Base-by-base conservation (phyloP, 179 eudicot species). In the Heliamphora ciliata region DNA sequence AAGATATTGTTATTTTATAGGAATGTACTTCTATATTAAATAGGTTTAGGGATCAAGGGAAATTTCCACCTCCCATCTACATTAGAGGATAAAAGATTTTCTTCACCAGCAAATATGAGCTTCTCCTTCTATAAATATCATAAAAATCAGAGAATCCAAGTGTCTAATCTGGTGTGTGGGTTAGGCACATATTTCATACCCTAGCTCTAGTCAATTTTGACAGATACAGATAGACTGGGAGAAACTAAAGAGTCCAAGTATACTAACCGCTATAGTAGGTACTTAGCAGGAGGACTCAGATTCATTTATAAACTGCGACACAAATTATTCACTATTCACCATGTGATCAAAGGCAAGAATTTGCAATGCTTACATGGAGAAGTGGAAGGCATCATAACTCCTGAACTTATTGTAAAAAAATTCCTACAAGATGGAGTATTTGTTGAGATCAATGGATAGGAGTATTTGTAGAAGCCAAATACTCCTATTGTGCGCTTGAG, bases 331-430 rank as follows among this genome's bases (percentile, higher is more conserved):
- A 15, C 21, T 10, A 66, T 21, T 21, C 70, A 21, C 70, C 18
- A 61, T 61, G 18, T 15, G 21, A 61, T 61, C 66, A 61, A 61
- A 61, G 66, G 21, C 21, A 0, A 7, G 21, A 17, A 21, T 17
- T 2, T 60, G 65, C 15, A 17, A 14, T 60, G 15, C 65, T 56
- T 56, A 56, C 10, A 56, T 56, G 1, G 14, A 54, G 11, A 52
- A 74, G 8, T 74, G 61, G 77, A 56, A 58, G 51, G 55, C 64
- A 75, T 63, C 48, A 24, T 31, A 73, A n/a, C 58, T 73, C 18
- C 14, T 9, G 59, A 51, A 73, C 55, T 17, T 8, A 50, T 6
- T 51, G n/a, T 18, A 50, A 73, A 17, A 4, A 13, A 13, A 18
- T 15, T 70, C 74, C 74, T 14, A 18, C 13, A 69, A 69, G 4